These are phyloP conservation scores for Leonotis leonurus DNA, from an alignment of 257 asterid species.

Conservation along the genomic window DNA sequence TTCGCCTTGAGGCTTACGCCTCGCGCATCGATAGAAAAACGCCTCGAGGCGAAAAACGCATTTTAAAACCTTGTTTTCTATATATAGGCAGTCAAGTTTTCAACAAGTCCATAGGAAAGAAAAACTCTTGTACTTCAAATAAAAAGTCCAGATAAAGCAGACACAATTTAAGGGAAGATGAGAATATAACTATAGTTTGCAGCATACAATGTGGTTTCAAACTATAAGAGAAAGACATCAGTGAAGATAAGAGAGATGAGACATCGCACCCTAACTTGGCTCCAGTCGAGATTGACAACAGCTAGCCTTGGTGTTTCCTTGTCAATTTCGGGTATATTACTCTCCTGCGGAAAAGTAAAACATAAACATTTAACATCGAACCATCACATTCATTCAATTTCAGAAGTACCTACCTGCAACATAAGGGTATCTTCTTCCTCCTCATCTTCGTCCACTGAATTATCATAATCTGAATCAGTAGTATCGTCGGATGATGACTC, in stretches of 20 bases:
- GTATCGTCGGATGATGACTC: conserved; percentile 41
- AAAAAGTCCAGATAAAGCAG: not conserved
- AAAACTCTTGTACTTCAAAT: not conserved
- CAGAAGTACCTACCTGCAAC: conserved; percentile 22
- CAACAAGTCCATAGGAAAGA: not conserved
- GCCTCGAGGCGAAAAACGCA: too few species aligned
- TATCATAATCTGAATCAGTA: conserved; percentile 33
- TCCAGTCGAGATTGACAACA: conserved; percentile 83
- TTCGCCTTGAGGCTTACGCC: too few species aligned
- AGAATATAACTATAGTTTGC: not conserved
- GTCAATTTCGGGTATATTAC: conserved; percentile 68
- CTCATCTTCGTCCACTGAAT: conserved; percentile 28
- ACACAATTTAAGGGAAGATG: too few species aligned
- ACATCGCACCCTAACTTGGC: conserved; percentile 73
- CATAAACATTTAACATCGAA: not conserved
- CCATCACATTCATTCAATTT: not conserved
- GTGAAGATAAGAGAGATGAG: not conserved
- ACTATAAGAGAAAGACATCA: not conserved
- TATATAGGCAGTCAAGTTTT: not conserved
- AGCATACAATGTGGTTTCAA: not conserved
- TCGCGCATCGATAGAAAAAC: too few species aligned
- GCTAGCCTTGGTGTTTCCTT: conserved; percentile 81
- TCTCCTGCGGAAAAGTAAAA: conserved; percentile 40
- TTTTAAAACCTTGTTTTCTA: too few species aligned
- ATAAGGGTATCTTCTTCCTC: conserved; percentile 46